A percentile compares a stretch with the other conserved stretches of the same genome.
Conservation (phyloP, 2,329 filamentous ascomycete genomes). For the Cladosporium velox region DNA sequence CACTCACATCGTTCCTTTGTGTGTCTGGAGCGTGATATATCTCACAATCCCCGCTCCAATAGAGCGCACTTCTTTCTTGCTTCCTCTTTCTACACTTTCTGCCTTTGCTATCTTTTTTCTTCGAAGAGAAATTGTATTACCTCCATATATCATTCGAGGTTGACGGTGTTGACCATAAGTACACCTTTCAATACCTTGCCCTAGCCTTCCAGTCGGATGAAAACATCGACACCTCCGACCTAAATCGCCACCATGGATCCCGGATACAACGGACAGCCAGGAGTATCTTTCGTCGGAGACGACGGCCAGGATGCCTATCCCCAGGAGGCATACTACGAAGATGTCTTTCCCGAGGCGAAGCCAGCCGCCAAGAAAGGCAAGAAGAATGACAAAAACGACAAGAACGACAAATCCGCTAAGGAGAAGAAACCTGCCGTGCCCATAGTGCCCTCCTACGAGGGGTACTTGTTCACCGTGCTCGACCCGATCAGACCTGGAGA, state of each 20-base stretch:
- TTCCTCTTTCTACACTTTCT: neutral
- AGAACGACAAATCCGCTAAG: neutral
- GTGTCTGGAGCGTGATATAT: neutral
- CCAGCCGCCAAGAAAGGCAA: neutral
- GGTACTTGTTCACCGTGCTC: slow-evolving; percentile 1
- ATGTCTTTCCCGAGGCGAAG: neutral
- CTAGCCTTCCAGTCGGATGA: neutral
- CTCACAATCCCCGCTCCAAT: neutral
- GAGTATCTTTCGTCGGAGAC: neutral
- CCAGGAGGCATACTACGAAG: neutral
- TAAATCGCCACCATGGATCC: neutral
- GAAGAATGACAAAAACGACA: neutral
- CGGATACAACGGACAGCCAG: neutral
- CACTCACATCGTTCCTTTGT: neutral
- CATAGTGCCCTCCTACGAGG: slow-evolving; percentile 2
- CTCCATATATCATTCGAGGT: neutral
- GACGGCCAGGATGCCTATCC: neutral
- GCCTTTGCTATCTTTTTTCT: neutral
- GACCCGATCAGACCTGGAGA: neutral
- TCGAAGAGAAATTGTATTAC: neutral
- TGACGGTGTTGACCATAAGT: neutral
- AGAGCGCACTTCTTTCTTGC: neutral
- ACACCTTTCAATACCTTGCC: neutral
- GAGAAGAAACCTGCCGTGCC: neutral
- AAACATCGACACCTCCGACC: too few species aligned